Evolutionary conservation across 768 basidiomycete species (phyloP), one percentile per base, ranked within the genome.

Genomic region (Russula vinacea): DNA sequence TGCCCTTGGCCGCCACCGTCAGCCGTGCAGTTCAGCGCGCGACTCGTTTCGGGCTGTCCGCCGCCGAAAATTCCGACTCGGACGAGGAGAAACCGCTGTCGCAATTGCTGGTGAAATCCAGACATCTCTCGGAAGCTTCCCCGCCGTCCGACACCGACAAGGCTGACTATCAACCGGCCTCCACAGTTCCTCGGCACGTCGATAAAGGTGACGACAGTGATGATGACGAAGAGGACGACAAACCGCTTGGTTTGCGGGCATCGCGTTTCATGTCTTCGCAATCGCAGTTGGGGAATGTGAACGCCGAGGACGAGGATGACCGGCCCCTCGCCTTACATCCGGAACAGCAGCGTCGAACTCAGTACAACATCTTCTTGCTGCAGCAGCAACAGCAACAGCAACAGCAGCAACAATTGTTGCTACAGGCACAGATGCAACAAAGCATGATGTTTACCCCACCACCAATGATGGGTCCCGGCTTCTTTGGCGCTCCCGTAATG

Each of bases 11-110:
- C 29, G 83, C 82, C 2, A 83, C 87, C 9, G 76, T 85, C n/a
- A 77, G 78, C 60, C 82, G 83, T 40, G 84, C 79, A n/a, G 75
- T 75, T 24, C 80, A 80, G 63, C 82, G 84, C 53, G 77, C 74
- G 29, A 76, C 74, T 11, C 72, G 62, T 9, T 54, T 61, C n/a
- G 62, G 69, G 75, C 40, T 72, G 70, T 52, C 70, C 63, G 63
- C 62, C 69, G 40, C 66, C 70, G 64, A 71, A 70, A 75, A 73
- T 14, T 74, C 74, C 8, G 84, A 84, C 64, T 86, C 87, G 1
- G 88, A 90, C 65, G 88, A 90, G 68, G 89, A 90, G 68, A 78
- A 81, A 63, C 92, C 92, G 5, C 75, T 94, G 37, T 84, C 87
- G 5, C 78, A 77, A 50, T 74, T 92, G 14, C 72, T 90, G 35